Evolutionary conservation across 441 rosid genomes (phyloP), one percentile per base, ranked within the genome.

Genomic region (Bocquillonia castaneifolia): DNA sequence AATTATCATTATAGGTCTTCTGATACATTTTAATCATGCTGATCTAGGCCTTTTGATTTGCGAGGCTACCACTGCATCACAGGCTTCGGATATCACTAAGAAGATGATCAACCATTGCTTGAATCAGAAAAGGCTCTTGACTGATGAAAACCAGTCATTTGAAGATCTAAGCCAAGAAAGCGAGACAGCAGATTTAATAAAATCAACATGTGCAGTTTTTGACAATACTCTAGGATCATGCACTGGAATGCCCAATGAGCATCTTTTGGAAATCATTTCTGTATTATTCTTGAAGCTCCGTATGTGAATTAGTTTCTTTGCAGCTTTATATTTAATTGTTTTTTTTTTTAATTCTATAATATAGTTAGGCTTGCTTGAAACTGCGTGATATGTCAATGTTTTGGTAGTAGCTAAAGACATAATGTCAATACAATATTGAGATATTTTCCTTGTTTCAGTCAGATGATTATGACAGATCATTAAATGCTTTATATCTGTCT

Each of bases 211-310:
- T 72, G 66, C 74, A 66, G 69, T 77, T 73, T 74, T 93, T 56
- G 93, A 89, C 82, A 80, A 69, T 71, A 37, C 67, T 68, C 71
- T 93, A 20, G 57, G 55, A 72, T 78, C 83, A 61, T 81, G 64
- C 57, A 76, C 72, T 63, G 86, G 80, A 64, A 74, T 71, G 74
- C 96, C 91, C 39, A 79, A 77, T 20, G 85, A 86, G 83, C 88
- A 85, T 74, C 61, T 85, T 73, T 80, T 90, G 76, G 78, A 78
- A 10, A 84, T 82, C 67, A 76, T 80, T 65, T 74, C 89, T 70
- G 70, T 72, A 74, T 74, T 90, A 73, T 86, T 90, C 72, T 74
- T 76, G 59, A 88, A 82, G 79, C 93, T 94, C 70, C 91, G 99
- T 93, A 84, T 4, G 89, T 73, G 34, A 39, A 64, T 80, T 76